phyloP scores from a whole-genome alignment of 2,329 filamentous ascomycete genomes.

The Chaetomiaceae sp. region DNA sequence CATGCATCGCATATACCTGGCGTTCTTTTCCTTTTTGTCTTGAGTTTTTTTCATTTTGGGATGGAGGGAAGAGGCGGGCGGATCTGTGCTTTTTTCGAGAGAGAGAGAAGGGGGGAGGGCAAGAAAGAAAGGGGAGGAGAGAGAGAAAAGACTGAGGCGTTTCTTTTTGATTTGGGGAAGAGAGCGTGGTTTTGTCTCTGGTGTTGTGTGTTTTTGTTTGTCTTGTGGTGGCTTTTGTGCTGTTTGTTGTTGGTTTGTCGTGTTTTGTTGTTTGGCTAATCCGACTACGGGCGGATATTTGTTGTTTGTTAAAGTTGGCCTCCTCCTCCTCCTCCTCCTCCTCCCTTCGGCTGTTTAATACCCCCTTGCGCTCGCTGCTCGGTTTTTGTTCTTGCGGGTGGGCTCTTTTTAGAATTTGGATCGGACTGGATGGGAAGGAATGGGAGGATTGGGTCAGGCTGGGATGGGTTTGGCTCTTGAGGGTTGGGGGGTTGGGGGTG shows the following conservation, averaged over 20 bases:
- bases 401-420: not conserved
- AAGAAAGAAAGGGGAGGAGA: not conserved
- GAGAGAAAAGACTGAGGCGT: not conserved
- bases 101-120: no score
- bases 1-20: conserved; percentile 9
- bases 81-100: no score
- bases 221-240: no score
- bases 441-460: not conserved
- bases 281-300: no score
- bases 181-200: no score
- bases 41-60: conserved; percentile 1
- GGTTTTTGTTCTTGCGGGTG: no score
- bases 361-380: not conserved
- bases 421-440: no score
- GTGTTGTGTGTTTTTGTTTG: no score
- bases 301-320: not conserved
- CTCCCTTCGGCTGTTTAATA: not conserved
- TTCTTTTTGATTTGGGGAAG: not conserved
- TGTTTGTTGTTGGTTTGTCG: no score
- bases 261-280: not conserved
- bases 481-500: no score
- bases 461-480: no score
- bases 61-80: no score
- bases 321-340: not conserved
- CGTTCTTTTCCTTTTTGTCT: not conserved